Evolutionary conservation across 805 yeast species (phyloP), one percentile per base, ranked within the genome.

Genomic region (Lipomyces yamadae): DNA sequence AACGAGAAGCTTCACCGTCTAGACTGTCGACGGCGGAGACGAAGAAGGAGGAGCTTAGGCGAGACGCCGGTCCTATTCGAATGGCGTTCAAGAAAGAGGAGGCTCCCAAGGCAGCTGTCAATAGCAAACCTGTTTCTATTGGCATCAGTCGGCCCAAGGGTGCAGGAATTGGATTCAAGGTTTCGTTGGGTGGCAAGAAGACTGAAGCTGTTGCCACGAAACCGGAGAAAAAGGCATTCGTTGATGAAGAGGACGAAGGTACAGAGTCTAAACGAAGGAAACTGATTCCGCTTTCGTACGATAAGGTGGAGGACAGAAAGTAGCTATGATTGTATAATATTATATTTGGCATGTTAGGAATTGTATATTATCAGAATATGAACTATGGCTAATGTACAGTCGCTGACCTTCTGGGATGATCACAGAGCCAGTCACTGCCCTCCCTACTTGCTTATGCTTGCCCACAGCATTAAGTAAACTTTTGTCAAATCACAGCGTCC

Each of bases 261-360:
- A 59, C 59, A 32, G 64, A 30, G 29, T 58, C 57, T 5, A 67
- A 67, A 60, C 52, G 63, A 32, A 33, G 70, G 45, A 65, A 64
- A 29, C 58, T 67, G 56, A 65, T 67, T 58, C 70, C 70, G n/a
- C 52, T 67, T 37, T 65, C 70, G 18, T 67, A 67, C 45, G 70
- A 67, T 61, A 67, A 61, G 58, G 33, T 58, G 13, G 34, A 61
- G 29, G 58, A 59, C 29, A 58, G 24, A 32, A 35, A 35, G 54
- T 53, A 30, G 52, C 7, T 18, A 29, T 35, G 13, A 18, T 35
- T 30, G 48, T 37, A 37, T 10, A 42, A 11, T 35, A 29, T 18
- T 13, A 37, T 8, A n/a, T 52, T 13, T 52, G 34, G 30, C 55
- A 29, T 52, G n/a, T 24, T 37, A 30, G n/a, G 24, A 35, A 35